Conservation (phyloP, 345 rosid species). For the Boechera retrofracta region DNA sequence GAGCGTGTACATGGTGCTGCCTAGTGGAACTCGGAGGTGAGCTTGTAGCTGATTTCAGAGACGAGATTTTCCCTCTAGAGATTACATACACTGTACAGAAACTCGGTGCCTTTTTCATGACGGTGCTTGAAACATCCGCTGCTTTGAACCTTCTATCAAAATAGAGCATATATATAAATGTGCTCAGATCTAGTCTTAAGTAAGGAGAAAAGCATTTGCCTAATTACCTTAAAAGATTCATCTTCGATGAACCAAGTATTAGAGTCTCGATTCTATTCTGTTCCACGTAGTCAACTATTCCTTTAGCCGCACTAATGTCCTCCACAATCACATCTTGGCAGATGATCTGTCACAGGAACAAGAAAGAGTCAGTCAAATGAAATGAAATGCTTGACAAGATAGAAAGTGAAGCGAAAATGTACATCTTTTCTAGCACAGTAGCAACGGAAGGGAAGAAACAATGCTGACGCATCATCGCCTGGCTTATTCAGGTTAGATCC, state of each 20-base stretch:
- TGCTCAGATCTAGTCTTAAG: background rate
- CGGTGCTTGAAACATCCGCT: constrained; percentile 59
- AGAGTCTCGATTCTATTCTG: constrained; percentile 47
- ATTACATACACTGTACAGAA: constrained; percentile 79
- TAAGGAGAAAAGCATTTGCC: constrained; percentile 20
- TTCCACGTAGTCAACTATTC: constrained; percentile 56
- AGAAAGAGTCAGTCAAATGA: background rate
- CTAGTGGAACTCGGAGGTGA: constrained; percentile 43
- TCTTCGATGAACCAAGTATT: constrained; percentile 65
- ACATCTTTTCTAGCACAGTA: constrained; percentile 87
- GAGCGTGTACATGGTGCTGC: constrained; percentile 27
- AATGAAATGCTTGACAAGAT: background rate
- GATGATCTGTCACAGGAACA: constrained; percentile 55
- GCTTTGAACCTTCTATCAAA: constrained; percentile 63
- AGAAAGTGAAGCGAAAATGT: constrained; percentile 1
- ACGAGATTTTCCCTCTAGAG: constrained; percentile 65
- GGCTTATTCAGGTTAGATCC: constrained; percentile 33
- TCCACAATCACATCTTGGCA: constrained; percentile 67
- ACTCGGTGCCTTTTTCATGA: constrained; percentile 66
- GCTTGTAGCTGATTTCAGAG: constrained; percentile 59
- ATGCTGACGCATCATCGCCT: constrained; percentile 53
- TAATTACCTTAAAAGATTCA: constrained; percentile 65
- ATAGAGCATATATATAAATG: constrained; percentile 16
- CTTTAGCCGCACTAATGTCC: constrained; percentile 59
- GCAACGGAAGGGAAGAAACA: constrained; percentile 89